These are phyloP conservation scores for Amaranthus cruentus DNA, from an alignment of 148 eudicot genomes.

Conservation along the genomic window DNA sequence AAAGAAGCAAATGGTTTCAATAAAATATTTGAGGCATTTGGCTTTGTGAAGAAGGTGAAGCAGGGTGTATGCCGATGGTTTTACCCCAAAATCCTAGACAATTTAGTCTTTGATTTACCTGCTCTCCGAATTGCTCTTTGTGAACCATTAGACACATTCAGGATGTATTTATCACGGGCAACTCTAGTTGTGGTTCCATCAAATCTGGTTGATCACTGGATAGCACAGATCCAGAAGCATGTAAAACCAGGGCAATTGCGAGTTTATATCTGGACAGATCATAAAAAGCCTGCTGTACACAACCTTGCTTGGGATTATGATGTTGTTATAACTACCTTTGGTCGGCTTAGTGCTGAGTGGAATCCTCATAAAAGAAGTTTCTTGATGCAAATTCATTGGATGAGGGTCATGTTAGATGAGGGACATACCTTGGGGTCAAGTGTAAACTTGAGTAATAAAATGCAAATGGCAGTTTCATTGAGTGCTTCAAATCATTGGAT, in stretches of 20 bases:
- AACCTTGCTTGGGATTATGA: slow-evolving; percentile 96
- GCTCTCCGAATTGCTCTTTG: slow-evolving; percentile 81
- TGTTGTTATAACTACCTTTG: slow-evolving; percentile 85
- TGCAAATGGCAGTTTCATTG: slow-evolving; percentile 78
- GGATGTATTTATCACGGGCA: slow-evolving; percentile 79
- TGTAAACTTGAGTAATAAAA: slow-evolving; percentile 79
- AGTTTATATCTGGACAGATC: slow-evolving; percentile 71
- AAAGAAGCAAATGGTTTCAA: slow-evolving; percentile 49
- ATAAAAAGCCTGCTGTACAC: slow-evolving; percentile 70
- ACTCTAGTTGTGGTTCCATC: slow-evolving; percentile 93
- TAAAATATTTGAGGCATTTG: slow-evolving; percentile 79
- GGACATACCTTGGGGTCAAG: slow-evolving; percentile 98
- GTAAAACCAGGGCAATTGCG: slow-evolving; percentile 71
- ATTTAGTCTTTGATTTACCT: slow-evolving; percentile 70
- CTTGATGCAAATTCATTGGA: slow-evolving; percentile 91
- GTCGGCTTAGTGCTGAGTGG: slow-evolving; percentile 92
- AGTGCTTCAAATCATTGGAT: slow-evolving; percentile 86
- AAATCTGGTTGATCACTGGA: slow-evolving; percentile 95
- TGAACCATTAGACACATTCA: slow-evolving; percentile 75
- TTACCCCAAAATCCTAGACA: slow-evolving; percentile 56
- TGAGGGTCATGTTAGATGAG: slow-evolving; percentile 84
- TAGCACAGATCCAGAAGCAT: slow-evolving; percentile 76
- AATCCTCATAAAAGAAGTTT: slow-evolving; percentile 62
- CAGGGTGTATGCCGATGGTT: slow-evolving; percentile 63
- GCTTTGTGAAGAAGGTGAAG: slow-evolving; percentile 55